Conservation (phyloP, 306 rosid species). For the Astragalus membranaceus region DNA sequence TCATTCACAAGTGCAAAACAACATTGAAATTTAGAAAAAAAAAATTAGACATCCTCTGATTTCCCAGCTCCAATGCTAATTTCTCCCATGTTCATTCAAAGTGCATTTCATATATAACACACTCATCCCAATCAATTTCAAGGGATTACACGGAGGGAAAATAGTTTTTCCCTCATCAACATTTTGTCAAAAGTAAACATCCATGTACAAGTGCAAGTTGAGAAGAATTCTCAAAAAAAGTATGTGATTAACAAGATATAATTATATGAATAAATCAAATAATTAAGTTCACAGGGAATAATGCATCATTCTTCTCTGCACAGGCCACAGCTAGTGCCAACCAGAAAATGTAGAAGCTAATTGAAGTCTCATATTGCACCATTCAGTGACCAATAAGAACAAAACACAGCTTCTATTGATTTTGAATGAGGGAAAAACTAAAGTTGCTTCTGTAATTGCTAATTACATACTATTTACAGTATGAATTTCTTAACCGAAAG, state of each 20-base stretch:
- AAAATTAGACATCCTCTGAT: neutral
- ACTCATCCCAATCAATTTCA: neutral
- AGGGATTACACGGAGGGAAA: neutral
- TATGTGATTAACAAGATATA: neutral
- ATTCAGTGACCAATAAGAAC: neutral
- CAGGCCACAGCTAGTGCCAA: slow-evolving; percentile 18
- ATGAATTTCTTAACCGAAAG: slow-evolving; percentile 19
- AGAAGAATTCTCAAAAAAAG: slow-evolving; percentile 6
- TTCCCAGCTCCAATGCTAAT: neutral
- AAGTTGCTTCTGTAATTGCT: slow-evolving; percentile 15
- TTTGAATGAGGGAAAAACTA: slow-evolving; percentile 5
- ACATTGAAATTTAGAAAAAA: neutral
- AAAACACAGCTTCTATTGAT: slow-evolving; percentile 18
- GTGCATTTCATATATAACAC: neutral
- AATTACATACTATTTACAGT: slow-evolving; percentile 31
- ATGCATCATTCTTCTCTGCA: slow-evolving; percentile 19
- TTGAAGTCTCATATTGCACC: slow-evolving; percentile 7
- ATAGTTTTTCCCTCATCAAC: neutral
- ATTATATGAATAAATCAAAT: slow-evolving; percentile 6
- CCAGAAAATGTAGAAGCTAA: neutral
- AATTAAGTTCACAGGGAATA: slow-evolving; percentile 5
- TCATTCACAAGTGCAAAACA: neutral
- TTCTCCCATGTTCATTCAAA: neutral
- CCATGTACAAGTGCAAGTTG: neutral
- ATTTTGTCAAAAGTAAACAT: slow-evolving; percentile 4